phyloP scores from a whole-genome alignment of 768 basidiomycete species.

The Sarcodon sp. region DNA sequence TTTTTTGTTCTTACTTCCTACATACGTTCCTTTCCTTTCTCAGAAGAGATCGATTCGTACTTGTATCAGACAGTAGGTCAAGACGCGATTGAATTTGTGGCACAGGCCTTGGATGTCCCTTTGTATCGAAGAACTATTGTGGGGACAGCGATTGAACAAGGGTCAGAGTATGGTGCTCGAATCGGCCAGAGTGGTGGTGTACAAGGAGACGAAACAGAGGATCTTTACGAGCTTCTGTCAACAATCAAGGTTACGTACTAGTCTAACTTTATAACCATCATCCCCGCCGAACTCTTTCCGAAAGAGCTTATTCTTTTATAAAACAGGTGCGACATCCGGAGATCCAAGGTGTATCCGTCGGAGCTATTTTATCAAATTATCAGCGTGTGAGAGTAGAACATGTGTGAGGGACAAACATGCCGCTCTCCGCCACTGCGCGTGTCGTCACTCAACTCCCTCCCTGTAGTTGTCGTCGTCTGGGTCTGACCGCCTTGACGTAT shows the following conservation, averaged over 20 bases:
- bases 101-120: slow-evolving; percentile 75
- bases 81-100: slow-evolving; percentile 80
- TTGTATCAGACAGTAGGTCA: slow-evolving; percentile 99
- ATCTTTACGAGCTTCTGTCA: slow-evolving; percentile 61
- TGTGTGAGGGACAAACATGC: slow-evolving; percentile 46
- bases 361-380: slow-evolving; percentile 95
- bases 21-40: slow-evolving; percentile 3
- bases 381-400: slow-evolving; percentile 96
- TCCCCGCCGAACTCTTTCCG: no score
- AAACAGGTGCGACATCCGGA: slow-evolving; percentile 64
- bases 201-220: slow-evolving; percentile 91
- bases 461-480: slow-evolving; percentile 66
- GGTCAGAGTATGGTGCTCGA: slow-evolving; percentile 75
- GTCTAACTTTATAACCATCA: neutral
- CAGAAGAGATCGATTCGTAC: slow-evolving; percentile 98
- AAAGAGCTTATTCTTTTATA: neutral
- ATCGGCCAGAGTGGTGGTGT: slow-evolving; percentile 33
- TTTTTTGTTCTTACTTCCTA: slow-evolving; percentile 9
- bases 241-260: slow-evolving; percentile 52
- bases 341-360: slow-evolving; percentile 79
- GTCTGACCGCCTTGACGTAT: slow-evolving; percentile 70
- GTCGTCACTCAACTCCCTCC: slow-evolving; percentile 2
- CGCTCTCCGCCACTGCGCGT: neutral
- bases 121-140: slow-evolving; percentile 72
- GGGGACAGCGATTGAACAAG: slow-evolving; percentile 71